Percentiles rank a stretch among this genome's conserved stretches.
Conservation (phyloP, 78 protist genomes). For the Thecamonas trahens region DNA sequence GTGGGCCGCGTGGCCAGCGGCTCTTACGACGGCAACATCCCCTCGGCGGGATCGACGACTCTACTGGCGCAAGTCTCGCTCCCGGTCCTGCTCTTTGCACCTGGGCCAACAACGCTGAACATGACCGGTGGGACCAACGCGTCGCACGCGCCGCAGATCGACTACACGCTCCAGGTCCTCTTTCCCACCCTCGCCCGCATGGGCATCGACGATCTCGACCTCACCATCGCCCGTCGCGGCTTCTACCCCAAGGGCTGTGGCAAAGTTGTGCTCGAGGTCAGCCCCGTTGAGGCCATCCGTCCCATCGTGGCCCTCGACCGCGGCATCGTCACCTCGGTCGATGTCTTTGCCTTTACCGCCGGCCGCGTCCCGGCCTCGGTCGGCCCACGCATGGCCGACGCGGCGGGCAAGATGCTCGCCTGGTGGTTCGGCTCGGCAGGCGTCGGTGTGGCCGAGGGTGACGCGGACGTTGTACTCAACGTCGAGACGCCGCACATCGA, state of each 20-base stretch:
- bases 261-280: not conserved
- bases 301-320: conserved; percentile 12
- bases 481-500: not conserved
- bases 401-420: conserved; percentile 17
- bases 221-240: conserved; percentile 12
- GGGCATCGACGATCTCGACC: conserved; percentile 23
- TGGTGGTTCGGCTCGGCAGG: too few relatives aligned
- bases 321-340: conserved; percentile 9
- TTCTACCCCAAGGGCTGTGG: conserved; percentile 16
- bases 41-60: too few relatives aligned
- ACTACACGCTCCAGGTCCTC: conserved; percentile 35
- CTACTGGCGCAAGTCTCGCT: conserved; percentile 40
- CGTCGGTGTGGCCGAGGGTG: too few relatives aligned
- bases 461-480: not conserved
- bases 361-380: not conserved
- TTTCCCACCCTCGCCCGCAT: conserved; percentile 24
- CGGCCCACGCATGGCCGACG: conserved; percentile 14
- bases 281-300: conserved; percentile 1
- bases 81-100: conserved; percentile 37
- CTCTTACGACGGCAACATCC: not conserved
- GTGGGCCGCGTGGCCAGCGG: too few relatives aligned
- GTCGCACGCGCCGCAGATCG: conserved; percentile 33
- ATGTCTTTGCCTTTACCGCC: not conserved
- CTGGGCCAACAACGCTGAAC: not conserved
- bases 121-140: conserved; percentile 62